Evolutionary conservation across 768 basidiomycete genomes (phyloP).

Genomic region (Tylopilus felleus): DNA sequence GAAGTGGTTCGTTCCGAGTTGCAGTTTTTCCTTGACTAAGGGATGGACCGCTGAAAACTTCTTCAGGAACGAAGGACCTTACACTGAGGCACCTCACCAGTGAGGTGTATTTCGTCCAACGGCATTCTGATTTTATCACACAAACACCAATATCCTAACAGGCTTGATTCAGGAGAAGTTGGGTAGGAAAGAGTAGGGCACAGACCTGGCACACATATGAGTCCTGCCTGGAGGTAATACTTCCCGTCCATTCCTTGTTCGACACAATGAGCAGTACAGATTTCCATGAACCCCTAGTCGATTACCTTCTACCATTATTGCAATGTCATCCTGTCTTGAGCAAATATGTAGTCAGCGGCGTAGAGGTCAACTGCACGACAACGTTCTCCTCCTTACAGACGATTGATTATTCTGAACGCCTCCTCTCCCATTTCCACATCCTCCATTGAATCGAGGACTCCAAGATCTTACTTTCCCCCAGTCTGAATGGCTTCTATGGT

Average conservation of each 20-base stretch:
- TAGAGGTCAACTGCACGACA: not conserved
- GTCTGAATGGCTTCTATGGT: constrained; percentile 53
- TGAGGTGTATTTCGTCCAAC: too few species aligned
- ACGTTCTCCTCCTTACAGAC: constrained; percentile 46
- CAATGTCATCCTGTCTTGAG: constrained; percentile 54
- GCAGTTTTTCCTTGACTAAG: constrained; percentile 60
- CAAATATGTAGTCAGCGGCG: constrained; percentile 2
- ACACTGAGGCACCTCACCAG: too few species aligned
- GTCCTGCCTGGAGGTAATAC: constrained; percentile 75
- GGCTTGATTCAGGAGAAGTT: not conserved
- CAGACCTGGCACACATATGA: constrained; percentile 63
- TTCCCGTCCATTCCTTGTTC: constrained; percentile 56
- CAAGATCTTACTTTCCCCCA: constrained; percentile 50
- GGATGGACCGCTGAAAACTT: too few species aligned
- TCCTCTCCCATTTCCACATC: constrained; percentile 43
- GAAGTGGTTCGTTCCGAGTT: constrained; percentile 64
- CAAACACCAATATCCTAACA: constrained; percentile 68
- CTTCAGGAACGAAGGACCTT: constrained; percentile 22
- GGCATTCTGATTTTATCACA: constrained; percentile 73
- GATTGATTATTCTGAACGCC: constrained; percentile 59
- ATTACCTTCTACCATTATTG: constrained; percentile 58
- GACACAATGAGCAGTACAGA: not conserved
- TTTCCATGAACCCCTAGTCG: not conserved
- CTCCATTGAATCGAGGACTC: constrained; percentile 27
- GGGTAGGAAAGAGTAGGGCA: not conserved